phyloP scores from a whole-genome alignment of 2,329 filamentous ascomycete genomes.

The Grosmannia clavigera region DNA sequence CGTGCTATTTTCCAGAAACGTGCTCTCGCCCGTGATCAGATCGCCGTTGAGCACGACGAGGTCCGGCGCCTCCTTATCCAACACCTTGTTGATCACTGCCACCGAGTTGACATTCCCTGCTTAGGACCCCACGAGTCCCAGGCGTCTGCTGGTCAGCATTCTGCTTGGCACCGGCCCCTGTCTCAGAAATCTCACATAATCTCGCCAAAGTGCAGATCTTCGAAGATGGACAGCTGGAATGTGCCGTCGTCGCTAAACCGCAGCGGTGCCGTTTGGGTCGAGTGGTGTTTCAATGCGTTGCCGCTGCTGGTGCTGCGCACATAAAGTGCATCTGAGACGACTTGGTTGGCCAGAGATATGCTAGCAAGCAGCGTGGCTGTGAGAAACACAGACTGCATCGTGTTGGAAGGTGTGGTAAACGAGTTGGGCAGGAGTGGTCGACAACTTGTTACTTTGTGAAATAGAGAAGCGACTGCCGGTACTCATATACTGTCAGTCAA shows the following conservation, averaged over 20 bases:
- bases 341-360: background rate
- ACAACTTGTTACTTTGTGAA: too few species aligned
- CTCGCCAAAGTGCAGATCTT: slow-evolving; percentile 62
- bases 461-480: too few species aligned
- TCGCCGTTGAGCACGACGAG: slow-evolving; percentile 52
- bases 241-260: slow-evolving; percentile 29
- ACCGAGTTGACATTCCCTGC: slow-evolving; percentile 24
- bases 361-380: background rate
- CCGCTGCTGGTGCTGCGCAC: too few species aligned
- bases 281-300: background rate
- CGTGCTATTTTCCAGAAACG: slow-evolving; percentile 31
- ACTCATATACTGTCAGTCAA: too few species aligned
- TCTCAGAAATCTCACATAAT: slow-evolving; percentile 24
- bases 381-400: background rate
- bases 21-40: slow-evolving; percentile 48
- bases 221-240: slow-evolving; percentile 48
- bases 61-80: slow-evolving; percentile 22
- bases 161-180: too few species aligned
- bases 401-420: background rate
- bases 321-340: background rate
- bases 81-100: slow-evolving; percentile 22
- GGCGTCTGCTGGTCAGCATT: slow-evolving; percentile 22
- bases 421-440: too few species aligned
- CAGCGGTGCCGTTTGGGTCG: slow-evolving; percentile 14
- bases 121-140: slow-evolving; percentile 24